Evolutionary conservation across 2,329 filamentous ascomycete species (phyloP), one percentile per base, ranked within the genome.

Genomic region (Apiospora marii): DNA sequence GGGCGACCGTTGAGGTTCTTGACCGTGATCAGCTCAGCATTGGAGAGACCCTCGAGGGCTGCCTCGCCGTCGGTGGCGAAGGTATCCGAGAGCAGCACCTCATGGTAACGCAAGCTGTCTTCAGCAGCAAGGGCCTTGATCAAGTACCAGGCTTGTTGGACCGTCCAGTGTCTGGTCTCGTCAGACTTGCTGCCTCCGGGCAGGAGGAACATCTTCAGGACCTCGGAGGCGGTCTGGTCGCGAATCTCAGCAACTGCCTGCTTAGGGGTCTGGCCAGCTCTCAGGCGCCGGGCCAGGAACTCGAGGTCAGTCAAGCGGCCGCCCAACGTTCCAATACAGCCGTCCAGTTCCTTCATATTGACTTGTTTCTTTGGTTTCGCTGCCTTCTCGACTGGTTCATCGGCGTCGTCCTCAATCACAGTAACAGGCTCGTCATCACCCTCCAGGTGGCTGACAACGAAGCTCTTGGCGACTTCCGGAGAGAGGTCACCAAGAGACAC

Each of bases 241-340:
- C 98, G 93, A 74, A 99, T 98, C 75, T 98, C 95, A 30, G 91
- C 87, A 2, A 98, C 92, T 3, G 96, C 96, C 76, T 92, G 88
- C 75, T 88, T 89, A 0, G 96, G 96, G 2, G 89, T 92, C 81
- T 98, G 95, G 22, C 96, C 96, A 0, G 93, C 91, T 83, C 94
- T 94, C 77, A 99, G 93, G 24, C 96, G 90, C 48, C 96, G 91
- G n/a, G 95, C 93, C 61, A 99, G 90, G 79, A 96, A 97, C 80
- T 98, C 96, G 27, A 99, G 91, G 79, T 99, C 96, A 0, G 95
- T 98, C n/a, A 99, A 88, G 4, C 96, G 93, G 1, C 96, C 96
- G 30, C 96, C 96, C 1, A 99, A 88, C 0, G 92, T 89, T 41
- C 91, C 89, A 75, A 98, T 97, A 76, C 93, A 95, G 41, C 88